Percentiles rank a stretch among this genome's conserved stretches.
phyloP scores from a whole-genome alignment of 2,329 filamentous ascomycete genomes.

The Dothideomycetes sp. region DNA sequence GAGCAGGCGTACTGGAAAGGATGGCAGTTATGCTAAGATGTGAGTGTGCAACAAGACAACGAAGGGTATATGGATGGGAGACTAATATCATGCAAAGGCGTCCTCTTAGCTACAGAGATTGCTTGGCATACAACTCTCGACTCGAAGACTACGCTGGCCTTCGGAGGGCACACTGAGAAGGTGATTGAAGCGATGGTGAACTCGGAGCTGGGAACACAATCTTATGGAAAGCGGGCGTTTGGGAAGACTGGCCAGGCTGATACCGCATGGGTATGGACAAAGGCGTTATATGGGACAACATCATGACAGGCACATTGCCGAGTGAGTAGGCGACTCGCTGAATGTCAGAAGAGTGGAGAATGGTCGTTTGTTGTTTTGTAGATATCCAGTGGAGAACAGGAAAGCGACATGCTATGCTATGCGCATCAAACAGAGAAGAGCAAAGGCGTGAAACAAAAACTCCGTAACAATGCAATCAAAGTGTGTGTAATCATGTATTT shows the following conservation, averaged over 20 bases:
- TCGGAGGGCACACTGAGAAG: too few species aligned
- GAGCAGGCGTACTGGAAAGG: conserved; percentile 23
- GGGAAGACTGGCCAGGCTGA: not conserved
- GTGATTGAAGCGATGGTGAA: too few species aligned
- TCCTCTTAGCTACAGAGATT: conserved; percentile 28
- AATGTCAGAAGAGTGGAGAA: conserved; percentile 2
- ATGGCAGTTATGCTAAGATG: conserved; percentile 25
- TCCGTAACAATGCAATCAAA: conserved; percentile 2
- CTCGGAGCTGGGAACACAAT: too few species aligned
- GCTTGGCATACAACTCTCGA: conserved; percentile 24
- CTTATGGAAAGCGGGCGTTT: not conserved
- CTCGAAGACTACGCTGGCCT: conserved; percentile 27
- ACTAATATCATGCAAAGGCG: conserved; percentile 19
- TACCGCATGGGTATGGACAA: conserved; percentile 1
- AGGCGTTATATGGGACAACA: not conserved
- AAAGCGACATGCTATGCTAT: not conserved
- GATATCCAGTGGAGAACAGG: not conserved
- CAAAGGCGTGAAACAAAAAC: too few species aligned
- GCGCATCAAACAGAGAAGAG: not conserved
- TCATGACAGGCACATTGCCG: too few species aligned
- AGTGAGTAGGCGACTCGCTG: too few species aligned
- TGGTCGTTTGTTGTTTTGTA: conserved; percentile 1
- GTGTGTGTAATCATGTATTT: not conserved
- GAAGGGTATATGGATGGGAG: not conserved
- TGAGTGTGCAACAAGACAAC: conserved; percentile 15